A percentile compares a stretch with the other conserved stretches of the same genome.
Evolutionary conservation across 2,329 filamentous ascomycete genomes (phyloP).

Genomic region (Peltaster fructicola): DNA sequence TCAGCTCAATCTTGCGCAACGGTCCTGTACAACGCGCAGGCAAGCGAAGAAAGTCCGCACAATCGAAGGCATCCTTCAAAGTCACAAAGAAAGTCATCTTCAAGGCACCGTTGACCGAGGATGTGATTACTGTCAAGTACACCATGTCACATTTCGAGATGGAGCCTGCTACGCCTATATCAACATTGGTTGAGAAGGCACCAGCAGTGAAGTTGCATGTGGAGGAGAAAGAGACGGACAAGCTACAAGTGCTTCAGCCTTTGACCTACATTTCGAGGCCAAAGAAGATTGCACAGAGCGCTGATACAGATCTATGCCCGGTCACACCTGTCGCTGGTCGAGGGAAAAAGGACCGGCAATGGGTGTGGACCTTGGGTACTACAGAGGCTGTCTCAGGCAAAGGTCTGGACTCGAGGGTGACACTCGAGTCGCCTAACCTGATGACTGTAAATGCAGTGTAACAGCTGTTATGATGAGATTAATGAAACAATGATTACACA

Average conservation of each 20-base stretch:
- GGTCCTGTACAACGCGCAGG: constrained; percentile 21
- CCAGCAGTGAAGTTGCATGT: constrained; percentile 4
- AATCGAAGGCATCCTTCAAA: constrained; percentile 32
- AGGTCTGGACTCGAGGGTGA: no score
- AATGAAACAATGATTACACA: no score
- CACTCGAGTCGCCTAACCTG: no score
- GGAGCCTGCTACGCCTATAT: constrained; percentile 21
- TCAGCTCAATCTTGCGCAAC: constrained; percentile 29
- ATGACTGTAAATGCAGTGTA: no score
- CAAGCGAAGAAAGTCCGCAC: constrained; percentile 12
- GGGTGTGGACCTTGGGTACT: constrained; percentile 40
- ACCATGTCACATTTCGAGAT: constrained; percentile 39
- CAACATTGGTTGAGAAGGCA: constrained; percentile 12
- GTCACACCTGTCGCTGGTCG: constrained; percentile 36
- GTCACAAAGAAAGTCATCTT: constrained; percentile 41
- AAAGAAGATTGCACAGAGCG: constrained; percentile 7
- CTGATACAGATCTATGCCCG: constrained; percentile 29
- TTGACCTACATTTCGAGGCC: no score
- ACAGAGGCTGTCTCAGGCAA: constrained; percentile 1
- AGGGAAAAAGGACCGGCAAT: constrained; percentile 35
- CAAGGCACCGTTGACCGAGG: constrained; percentile 37
- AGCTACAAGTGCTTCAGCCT: constrained; percentile 3
- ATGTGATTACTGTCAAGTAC: constrained; percentile 39
- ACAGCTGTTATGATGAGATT: no score
- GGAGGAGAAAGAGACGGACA: constrained; percentile 1